Conservation (phyloP, 2,329 filamentous ascomycete genomes). For the Scedosporium boydii region DNA sequence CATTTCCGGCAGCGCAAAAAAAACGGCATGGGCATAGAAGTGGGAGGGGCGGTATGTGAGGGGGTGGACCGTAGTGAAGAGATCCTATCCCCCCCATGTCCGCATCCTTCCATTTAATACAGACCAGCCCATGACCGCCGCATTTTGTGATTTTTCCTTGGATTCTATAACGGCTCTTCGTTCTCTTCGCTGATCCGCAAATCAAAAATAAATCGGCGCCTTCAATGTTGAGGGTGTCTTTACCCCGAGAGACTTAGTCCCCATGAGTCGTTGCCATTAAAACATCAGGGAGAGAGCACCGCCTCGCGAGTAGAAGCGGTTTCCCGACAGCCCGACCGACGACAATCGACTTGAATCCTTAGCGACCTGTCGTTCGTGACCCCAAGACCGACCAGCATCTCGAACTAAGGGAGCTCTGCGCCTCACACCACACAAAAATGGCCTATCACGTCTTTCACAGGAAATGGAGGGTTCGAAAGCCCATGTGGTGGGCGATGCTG, state of each 20-base stretch:
- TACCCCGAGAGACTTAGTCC: neutral
- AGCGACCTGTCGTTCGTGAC: neutral
- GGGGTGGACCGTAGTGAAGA: neutral
- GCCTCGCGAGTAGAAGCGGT: neutral
- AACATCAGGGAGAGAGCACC: neutral
- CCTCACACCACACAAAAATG: constrained; percentile 4
- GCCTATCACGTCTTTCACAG: constrained; percentile 48
- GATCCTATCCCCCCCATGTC: neutral
- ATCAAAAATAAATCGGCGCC: neutral
- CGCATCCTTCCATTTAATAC: neutral
- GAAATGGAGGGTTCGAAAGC: constrained; percentile 47
- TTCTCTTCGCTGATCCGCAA: neutral
- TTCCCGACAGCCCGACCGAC: neutral
- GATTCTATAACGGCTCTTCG: neutral
- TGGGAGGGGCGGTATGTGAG: neutral
- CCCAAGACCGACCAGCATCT: neutral
- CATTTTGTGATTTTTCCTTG: neutral
- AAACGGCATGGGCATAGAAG: neutral
- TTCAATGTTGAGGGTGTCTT: neutral
- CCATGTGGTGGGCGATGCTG: constrained; percentile 53
- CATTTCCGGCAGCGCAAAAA: neutral
- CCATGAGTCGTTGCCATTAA: neutral
- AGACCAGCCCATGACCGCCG: neutral
- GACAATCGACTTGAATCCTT: neutral
- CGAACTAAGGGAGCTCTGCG: neutral